Base-by-base conservation (phyloP, 169 alveolate genomes). In the Ichthyophthirius multifiliis region DNA sequence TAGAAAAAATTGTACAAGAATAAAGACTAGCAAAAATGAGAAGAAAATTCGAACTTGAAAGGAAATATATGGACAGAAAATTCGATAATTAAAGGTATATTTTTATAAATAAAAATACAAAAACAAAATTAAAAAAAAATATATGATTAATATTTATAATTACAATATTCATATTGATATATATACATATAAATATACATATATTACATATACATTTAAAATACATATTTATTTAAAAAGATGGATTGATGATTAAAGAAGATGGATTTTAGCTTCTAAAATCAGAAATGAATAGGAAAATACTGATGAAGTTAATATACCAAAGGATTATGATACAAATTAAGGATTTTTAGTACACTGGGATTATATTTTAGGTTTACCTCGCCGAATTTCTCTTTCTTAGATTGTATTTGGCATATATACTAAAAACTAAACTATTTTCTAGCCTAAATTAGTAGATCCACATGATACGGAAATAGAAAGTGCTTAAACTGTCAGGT, bases 211-310 rank as follows among this genome's bases (percentile, higher is more conserved):
- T n/a, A n/a, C n/a, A n/a, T n/a, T n/a, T n/a, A n/a, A n/a, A n/a
- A n/a, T n/a, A n/a, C n/a, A 41, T 13, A 41, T 9, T 55, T 20
- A 55, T n/a, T n/a, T 9, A 0, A 55, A 10, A 10, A 79, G 75
- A 46, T 90, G 94, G 94, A 77, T 86, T 2, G 94, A 90, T 73
- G 94, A 90, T 46, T 41, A 84, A 37, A 90, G 86, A 75, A 65
- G 88, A 62, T 81, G 73, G 27, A 86, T 90, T 43, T 44, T 86
- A 16, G 91, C 83, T 5, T 86, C 87, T 16, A 83, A 85, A 64
- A 30, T 90, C 5, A 47, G 88, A 55, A 45, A 85, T 16, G 86
- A 78, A 35, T 63, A 86, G 37, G 85, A 77, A 31, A 47, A 77
- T 41, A 48, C 83, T 13, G 37, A 16, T 39, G 47, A 46, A 44